These are phyloP conservation scores for Russula virescens DNA, from an alignment of 768 basidiomycete genomes.

Conservation along the genomic window DNA sequence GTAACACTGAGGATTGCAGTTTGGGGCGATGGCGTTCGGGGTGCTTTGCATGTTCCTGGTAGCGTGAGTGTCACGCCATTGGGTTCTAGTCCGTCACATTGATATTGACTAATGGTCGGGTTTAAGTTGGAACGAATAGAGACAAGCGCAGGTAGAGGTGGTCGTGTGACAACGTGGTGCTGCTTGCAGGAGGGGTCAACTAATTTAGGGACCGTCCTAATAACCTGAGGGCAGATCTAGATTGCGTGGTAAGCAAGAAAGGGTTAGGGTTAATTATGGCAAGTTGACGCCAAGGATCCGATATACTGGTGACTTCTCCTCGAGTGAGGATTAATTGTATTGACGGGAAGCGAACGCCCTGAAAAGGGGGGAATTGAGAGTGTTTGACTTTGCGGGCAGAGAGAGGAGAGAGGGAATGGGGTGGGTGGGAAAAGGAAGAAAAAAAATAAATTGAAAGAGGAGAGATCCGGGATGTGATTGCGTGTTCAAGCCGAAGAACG, in stretches of 20 bases:
- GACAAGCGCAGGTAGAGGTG: constrained; percentile 17
- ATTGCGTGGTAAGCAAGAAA: neutral
- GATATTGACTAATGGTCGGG: constrained; percentile 21
- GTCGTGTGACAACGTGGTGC: constrained; percentile 20
- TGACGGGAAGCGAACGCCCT: too few relatives aligned
- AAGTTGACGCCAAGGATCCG: neutral
- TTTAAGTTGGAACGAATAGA: constrained; percentile 74
- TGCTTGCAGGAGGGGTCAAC: neutral
- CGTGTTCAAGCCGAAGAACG: constrained; percentile 33
- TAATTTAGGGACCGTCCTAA: constrained; percentile 6
- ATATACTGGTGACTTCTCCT: neutral
- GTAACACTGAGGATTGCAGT: constrained; percentile 42
- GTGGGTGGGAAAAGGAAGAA: neutral
- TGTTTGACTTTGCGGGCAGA: too few relatives aligned
- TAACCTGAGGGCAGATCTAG: constrained; percentile 7
- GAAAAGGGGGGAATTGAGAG: too few relatives aligned
- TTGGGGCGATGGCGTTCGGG: constrained; percentile 86
- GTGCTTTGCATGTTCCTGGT: constrained; percentile 89
- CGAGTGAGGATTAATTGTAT: too few relatives aligned
- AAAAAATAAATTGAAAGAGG: neutral
- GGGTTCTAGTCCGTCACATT: constrained; percentile 7
- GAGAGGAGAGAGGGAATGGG: neutral
- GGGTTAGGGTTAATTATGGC: neutral
- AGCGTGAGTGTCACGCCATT: constrained; percentile 55
- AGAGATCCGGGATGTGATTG: neutral